Base-by-base conservation (phyloP, 495 filamentous ascomycete species). In the Podospora sp. region DNA sequence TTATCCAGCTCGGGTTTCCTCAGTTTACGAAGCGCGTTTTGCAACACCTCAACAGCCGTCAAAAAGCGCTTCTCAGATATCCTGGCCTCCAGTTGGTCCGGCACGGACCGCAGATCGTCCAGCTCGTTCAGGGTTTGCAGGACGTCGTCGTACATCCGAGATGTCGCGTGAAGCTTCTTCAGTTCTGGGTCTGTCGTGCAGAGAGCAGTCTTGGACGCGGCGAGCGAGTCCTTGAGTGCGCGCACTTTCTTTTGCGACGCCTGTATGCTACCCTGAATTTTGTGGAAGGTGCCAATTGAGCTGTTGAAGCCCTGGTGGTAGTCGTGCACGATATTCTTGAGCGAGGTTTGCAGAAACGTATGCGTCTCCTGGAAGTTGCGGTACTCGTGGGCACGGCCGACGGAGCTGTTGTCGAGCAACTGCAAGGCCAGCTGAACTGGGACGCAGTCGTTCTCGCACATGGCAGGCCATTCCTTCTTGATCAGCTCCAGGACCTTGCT, bases 251-350 rank as follows among this genome's bases (percentile, higher is more conserved):
- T 84, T 77, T 99, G 96, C 14, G 93, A 96, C 35, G 87, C 81
- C 67, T 93, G 91, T 70, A 99, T 96, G 78, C 92, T 97, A 6
- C 89, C 85, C 75, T 98, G 95, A 65, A 99, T 98, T 79, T 94
- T 97, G 79, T 99, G 96, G 72, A 97, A 99, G 18, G 94, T 97
- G 75, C 95, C 96, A 64, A 99, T 98, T 50, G 93, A 97, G 79
- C 93, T 97, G 76, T 97, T 99, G 84, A 99, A 99, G 33, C 93
- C 95, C 78, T 99, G 95, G 71, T 98, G 94, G 74, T 99, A 94
- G 79, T 98, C 94, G 77, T 99, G 97, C 59, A 99, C 95, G 74
- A 99, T 97, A 56, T 90, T 88, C 78, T 96, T 97, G 65, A 99
- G 81, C 2, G 96, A 93, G 72, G 88, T 88, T 75, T 99, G 95